A percentile compares a stretch with the other conserved stretches of the same genome.
These are phyloP conservation scores for Cladosporium cucumerinum DNA, from an alignment of 2,329 filamentous ascomycete genomes.

Conservation along the genomic window DNA sequence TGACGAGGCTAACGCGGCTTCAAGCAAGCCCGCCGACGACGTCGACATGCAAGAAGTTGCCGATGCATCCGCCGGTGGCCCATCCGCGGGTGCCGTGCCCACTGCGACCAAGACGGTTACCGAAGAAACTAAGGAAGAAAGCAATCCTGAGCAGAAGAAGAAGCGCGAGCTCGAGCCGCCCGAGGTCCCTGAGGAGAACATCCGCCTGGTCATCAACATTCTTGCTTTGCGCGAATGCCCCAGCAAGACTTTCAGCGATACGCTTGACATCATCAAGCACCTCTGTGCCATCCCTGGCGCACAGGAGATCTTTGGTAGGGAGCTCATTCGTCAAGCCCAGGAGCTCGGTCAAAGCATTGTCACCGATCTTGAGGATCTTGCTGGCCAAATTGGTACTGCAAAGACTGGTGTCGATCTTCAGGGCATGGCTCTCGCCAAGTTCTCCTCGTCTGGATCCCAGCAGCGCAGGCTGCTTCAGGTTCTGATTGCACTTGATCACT, in stretches of 20 bases:
- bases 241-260: slow-evolving; percentile 96
- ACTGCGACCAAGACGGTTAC: slow-evolving; percentile 21
- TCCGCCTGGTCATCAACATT: slow-evolving; percentile 93
- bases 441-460: slow-evolving; percentile 92
- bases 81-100: slow-evolving; percentile 21
- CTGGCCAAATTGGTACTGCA: slow-evolving; percentile 82
- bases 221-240: slow-evolving; percentile 95
- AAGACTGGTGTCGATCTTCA: slow-evolving; percentile 91
- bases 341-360: slow-evolving; percentile 80
- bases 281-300: slow-evolving; percentile 88
- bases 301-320: slow-evolving; percentile 85
- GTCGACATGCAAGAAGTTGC: slow-evolving; percentile 25
- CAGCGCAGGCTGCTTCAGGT: slow-evolving; percentile 94
- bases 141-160: slow-evolving; percentile 42
- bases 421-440: slow-evolving; percentile 87
- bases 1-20: background rate
- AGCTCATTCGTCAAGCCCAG: slow-evolving; percentile 84
- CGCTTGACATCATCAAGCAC: slow-evolving; percentile 97
- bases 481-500: slow-evolving; percentile 87
- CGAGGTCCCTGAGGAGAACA: slow-evolving; percentile 80
- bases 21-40: slow-evolving; percentile 19
- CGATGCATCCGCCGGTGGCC: slow-evolving; percentile 18
- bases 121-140: slow-evolving; percentile 39
- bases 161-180: slow-evolving; percentile 71
- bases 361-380: slow-evolving; percentile 75